A percentile compares a stretch with the other conserved stretches of the same genome.
Evolutionary conservation across 495 filamentous ascomycete species (phyloP).

Genomic region (Chaetomium cochliodes): DNA sequence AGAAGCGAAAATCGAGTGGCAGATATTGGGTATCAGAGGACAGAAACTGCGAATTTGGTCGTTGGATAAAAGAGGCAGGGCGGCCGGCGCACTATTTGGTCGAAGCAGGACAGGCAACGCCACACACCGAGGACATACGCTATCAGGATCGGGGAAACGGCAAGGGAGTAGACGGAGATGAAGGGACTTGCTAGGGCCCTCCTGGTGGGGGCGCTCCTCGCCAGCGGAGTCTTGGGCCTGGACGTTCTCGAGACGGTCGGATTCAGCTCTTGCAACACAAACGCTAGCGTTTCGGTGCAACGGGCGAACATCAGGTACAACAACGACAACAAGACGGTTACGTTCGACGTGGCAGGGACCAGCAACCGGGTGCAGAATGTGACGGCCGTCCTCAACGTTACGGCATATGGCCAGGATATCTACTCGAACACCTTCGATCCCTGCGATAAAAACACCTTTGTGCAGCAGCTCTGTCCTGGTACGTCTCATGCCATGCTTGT

Average conservation of each 20-base stretch:
- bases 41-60: neutral
- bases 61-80: neutral
- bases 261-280: constrained; percentile 69
- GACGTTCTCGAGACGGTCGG: constrained; percentile 79
- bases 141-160: neutral
- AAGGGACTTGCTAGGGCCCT: constrained; percentile 32
- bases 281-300: constrained; percentile 67
- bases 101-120: neutral
- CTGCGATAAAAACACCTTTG: constrained; percentile 62
- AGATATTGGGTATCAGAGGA: neutral
- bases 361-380: constrained; percentile 77
- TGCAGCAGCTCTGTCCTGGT: constrained; percentile 81
- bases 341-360: constrained; percentile 80
- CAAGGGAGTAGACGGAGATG: constrained; percentile 10
- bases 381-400: constrained; percentile 71
- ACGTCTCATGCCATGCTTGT: constrained; percentile 34
- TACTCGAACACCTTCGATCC: constrained; percentile 82
- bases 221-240: constrained; percentile 49
- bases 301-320: constrained; percentile 77
- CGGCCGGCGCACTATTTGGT: neutral
- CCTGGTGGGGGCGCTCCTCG: constrained; percentile 38
- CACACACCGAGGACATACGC: neutral
- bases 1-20: neutral
- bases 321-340: constrained; percentile 64
- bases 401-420: constrained; percentile 80